phyloP scores from a whole-genome alignment of 176 grass and related monocot genomes.

The Elymus sibiricus region DNA sequence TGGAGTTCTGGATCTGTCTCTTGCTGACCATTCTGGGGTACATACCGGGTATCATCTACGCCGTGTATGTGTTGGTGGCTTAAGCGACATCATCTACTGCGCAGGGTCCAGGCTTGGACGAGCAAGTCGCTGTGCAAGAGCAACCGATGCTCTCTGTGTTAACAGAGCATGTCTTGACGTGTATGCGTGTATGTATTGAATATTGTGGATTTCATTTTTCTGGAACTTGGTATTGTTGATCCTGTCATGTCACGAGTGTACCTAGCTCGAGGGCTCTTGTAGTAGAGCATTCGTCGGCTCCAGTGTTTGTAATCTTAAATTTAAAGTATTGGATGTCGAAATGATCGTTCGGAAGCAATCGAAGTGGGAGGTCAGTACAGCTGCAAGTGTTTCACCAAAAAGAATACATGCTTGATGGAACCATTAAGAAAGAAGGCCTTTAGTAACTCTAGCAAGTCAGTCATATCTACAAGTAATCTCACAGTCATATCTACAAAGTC shows the following conservation, averaged over 20 bases:
- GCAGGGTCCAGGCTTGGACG: neutral
- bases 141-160: neutral
- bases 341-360: neutral
- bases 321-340: neutral
- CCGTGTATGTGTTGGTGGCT: constrained; percentile 56
- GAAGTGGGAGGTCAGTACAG: no score
- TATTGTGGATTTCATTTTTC: neutral
- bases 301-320: neutral
- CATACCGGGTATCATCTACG: constrained; percentile 81
- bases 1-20: constrained; percentile 78
- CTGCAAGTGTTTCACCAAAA: no score
- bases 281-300: neutral
- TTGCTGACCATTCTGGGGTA: constrained; percentile 73
- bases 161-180: neutral
- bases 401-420: neutral
- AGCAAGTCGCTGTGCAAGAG: neutral
- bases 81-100: neutral
- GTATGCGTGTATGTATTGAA: neutral
- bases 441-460: no score
- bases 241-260: neutral
- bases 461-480: no score
- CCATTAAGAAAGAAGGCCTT: no score
- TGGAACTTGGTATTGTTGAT: neutral
- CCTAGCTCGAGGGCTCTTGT: neutral
- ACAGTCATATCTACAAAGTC: no score